These are phyloP conservation scores for Daedaleopsis nitida DNA, from an alignment of 768 basidiomycete species.

Conservation along the genomic window DNA sequence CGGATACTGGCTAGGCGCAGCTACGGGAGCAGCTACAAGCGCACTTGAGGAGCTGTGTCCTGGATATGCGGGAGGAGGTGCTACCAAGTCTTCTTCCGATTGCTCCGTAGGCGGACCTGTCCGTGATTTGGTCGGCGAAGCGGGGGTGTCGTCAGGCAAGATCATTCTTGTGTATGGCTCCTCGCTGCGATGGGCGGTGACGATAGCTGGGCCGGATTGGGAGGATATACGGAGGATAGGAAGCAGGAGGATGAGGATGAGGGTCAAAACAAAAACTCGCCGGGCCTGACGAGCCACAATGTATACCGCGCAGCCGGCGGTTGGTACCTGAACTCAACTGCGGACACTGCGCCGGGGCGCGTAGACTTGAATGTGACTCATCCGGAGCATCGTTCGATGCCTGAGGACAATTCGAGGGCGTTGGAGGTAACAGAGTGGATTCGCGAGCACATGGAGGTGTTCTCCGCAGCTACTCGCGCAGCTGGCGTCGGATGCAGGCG, in stretches of 20 bases:
- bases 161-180: conserved; percentile 21
- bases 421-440: neutral
- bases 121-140: conserved; percentile 24
- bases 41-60: conserved; percentile 4
- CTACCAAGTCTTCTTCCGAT: conserved; percentile 2
- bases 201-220: too few relatives aligned
- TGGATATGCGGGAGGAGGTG: conserved; percentile 28
- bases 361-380: neutral
- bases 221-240: too few relatives aligned
- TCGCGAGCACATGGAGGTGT: neutral
- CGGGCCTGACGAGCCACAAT: too few relatives aligned
- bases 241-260: neutral
- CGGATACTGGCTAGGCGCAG: neutral
- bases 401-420: too few relatives aligned
- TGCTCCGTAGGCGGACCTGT: conserved; percentile 11
- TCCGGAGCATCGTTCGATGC: neutral
- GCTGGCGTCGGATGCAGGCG: neutral
- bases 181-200: neutral
- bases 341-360: neutral
- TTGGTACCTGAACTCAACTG: neutral
- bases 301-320: too few relatives aligned
- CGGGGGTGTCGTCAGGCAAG: conserved; percentile 26
- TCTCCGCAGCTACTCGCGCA: neutral
- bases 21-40: neutral
- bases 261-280: neutral